Evolutionary conservation across 2,329 filamentous ascomycete species (phyloP).

Genomic region (Penicillium sp.): DNA sequence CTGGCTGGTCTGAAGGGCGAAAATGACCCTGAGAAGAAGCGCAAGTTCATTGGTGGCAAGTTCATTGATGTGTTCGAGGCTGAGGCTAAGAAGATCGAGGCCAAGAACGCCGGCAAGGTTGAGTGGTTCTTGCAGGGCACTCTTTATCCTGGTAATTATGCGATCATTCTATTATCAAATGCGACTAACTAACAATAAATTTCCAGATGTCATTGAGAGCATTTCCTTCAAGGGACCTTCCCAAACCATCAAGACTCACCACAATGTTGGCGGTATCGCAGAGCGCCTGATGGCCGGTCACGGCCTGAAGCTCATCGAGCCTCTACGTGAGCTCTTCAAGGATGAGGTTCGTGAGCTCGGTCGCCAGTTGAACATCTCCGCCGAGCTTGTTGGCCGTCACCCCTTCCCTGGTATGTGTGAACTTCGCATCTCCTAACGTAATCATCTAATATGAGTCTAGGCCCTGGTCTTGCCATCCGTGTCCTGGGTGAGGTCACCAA

Average conservation of each 20-base stretch:
- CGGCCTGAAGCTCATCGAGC: slow-evolving; percentile 64
- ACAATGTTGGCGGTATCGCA: slow-evolving; percentile 67
- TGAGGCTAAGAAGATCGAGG: slow-evolving; percentile 54
- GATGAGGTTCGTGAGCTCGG: slow-evolving; percentile 72
- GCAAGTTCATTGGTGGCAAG: slow-evolving; percentile 88
- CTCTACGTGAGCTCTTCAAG: slow-evolving; percentile 79
- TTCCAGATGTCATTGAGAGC: slow-evolving; percentile 7
- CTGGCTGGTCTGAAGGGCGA: slow-evolving; percentile 76
- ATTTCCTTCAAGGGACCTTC: neutral
- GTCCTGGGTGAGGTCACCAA: slow-evolving; percentile 83
- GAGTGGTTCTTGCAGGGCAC: slow-evolving; percentile 89
- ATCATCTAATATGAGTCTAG: slow-evolving; percentile 33
- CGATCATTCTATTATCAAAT: neutral
- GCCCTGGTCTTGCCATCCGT: slow-evolving; percentile 75
- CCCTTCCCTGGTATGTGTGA: slow-evolving; percentile 55
- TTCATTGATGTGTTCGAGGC: slow-evolving; percentile 83
- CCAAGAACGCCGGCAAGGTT: slow-evolving; percentile 58
- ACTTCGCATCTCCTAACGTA: no score
- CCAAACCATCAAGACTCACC: slow-evolving; percentile 49
- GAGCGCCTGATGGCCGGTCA: no score
- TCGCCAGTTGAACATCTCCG: slow-evolving; percentile 69
- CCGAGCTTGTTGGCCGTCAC: slow-evolving; percentile 78
- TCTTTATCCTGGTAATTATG: slow-evolving; percentile 70
- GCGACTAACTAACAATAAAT: neutral
- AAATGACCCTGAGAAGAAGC: slow-evolving; percentile 80